Evolutionary conservation across 305 asterid genomes (phyloP).

Genomic region (Fraxinus floribunda): DNA sequence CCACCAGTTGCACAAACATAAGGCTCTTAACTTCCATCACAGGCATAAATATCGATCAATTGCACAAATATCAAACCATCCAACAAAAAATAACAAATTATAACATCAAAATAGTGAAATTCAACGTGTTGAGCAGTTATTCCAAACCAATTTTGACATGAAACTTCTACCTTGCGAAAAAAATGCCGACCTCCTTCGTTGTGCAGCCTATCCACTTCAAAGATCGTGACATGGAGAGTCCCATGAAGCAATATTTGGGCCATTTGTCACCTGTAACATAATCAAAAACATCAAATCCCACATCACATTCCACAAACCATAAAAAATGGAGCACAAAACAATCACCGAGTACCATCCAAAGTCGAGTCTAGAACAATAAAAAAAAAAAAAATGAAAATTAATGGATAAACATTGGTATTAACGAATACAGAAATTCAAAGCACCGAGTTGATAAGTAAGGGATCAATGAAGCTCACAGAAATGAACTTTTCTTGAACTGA

Average conservation of each 20-base stretch:
- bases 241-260: conserved; percentile 84
- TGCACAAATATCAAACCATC: conserved; percentile 2
- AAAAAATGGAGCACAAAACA: background rate
- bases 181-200: conserved; percentile 49
- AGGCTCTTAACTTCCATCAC: background rate
- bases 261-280: conserved; percentile 46
- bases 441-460: background rate
- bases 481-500: conserved; percentile 10
- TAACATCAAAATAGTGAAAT: background rate
- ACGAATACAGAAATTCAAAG: background rate
- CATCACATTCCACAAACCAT: background rate
- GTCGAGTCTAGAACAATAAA: background rate
- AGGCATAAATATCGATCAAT: background rate
- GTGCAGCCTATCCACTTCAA: conserved; percentile 69
- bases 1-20: background rate
- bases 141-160: conserved; percentile 8
- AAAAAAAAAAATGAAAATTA: background rate
- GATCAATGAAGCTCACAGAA: conserved; percentile 24
- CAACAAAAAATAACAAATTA: background rate
- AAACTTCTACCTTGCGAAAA: conserved; percentile 59
- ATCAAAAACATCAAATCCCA: background rate
- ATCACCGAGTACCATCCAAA: background rate
- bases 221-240: conserved; percentile 81
- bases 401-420: background rate
- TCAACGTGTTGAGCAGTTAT: background rate